Evolutionary conservation across 2,329 filamentous ascomycete genomes (phyloP), one percentile per base, ranked within the genome.

Genomic region (Fusarium udum): DNA sequence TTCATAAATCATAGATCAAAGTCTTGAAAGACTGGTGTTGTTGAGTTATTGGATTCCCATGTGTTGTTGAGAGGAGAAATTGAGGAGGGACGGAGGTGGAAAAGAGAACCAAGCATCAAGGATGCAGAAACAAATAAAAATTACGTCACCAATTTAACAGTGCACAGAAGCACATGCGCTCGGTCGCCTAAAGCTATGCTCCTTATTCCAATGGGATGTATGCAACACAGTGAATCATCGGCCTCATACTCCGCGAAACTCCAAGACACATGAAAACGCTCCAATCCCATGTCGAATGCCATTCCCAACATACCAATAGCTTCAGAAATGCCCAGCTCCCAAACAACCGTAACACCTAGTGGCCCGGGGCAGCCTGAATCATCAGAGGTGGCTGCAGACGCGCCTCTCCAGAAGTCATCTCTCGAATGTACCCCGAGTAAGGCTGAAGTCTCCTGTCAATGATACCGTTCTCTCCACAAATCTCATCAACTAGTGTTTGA

Each of bases 1-100:
- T 34, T 3, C 0, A 18, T 6, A 0, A 1, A 32, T 3, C 6
- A 4, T 22, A 1, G n/a, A 34, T 13, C 4, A 5, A 26, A 8
- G 13, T 13, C 1, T 0, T 32, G 18, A 2, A 4, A 1, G 15
- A 22, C 2, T 18, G 11, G 0, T 18, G 24, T 15, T 16, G 24
- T 12, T 28, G 20, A 22, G 20, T 5, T 37, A 16, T 1, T n/a
- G 2, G 4, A 2, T 7, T 7, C 4, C 1, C 18, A 16, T 2
- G 40, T 8, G 40, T n/a, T 31, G 15, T 7, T 8, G 18, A 3
- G 32, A 59, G 32, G 56, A 59, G 56, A 20, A 48, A 24, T 2
- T 2, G 3, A 51, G 24, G 56, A 58, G 42, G 14, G 12, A 45
- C 0, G 9, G 8, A 45, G 12, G 53, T 15, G 8, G 13, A 24